Base-by-base conservation (phyloP, 2,329 filamentous ascomycete genomes). In the Kalaharituber pfeilii region DNA sequence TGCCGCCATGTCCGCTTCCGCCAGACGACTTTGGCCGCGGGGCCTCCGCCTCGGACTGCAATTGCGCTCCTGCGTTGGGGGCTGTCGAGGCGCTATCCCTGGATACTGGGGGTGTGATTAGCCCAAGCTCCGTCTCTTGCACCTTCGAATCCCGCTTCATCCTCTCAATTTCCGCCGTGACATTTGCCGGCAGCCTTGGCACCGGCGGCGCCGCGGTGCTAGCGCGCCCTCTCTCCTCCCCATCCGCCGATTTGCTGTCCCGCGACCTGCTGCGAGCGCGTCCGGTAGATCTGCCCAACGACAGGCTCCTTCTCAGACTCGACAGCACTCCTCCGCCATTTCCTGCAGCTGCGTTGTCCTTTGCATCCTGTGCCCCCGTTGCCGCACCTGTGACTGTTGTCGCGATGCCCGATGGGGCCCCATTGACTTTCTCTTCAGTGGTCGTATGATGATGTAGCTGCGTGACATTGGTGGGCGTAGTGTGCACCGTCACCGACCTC, bases 401-500 rank as follows among this genome's bases (percentile, higher is more conserved):
- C 20, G 30, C 52, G 3, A 52, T 53, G 11, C 50, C 29, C 11
- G 52, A 18, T n/a, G n/a, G n/a, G n/a, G n/a, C n/a, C n/a, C n/a
- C n/a, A n/a, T n/a, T n/a, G n/a, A n/a, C n/a, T n/a, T n/a, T n/a
- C n/a, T n/a, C n/a, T 11, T 50, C 49, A 26, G 51, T 44, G 22
- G 25, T 15, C 30, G 20, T 20, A 18, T 26, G 49, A n/a, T 5
- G 15, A 22, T 30, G 49, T 8, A 18, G 27, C 25, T 30, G 15
- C n/a, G 27, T 9, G 9, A 5, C 28, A 7, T 29, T 13, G 28
- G 25, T 18, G 11, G 33, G 22, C 22, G 55, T 49, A 7, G 18
- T 27, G 15, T 51, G 50, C 20, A 20, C 45, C 20, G 50, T 54
- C n/a, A 33, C 49, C 13, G 52, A 50, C 18, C 49, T 50, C 15